phyloP scores from a whole-genome alignment of 306 rosid genomes.

The Hippophae gyantsensis region DNA sequence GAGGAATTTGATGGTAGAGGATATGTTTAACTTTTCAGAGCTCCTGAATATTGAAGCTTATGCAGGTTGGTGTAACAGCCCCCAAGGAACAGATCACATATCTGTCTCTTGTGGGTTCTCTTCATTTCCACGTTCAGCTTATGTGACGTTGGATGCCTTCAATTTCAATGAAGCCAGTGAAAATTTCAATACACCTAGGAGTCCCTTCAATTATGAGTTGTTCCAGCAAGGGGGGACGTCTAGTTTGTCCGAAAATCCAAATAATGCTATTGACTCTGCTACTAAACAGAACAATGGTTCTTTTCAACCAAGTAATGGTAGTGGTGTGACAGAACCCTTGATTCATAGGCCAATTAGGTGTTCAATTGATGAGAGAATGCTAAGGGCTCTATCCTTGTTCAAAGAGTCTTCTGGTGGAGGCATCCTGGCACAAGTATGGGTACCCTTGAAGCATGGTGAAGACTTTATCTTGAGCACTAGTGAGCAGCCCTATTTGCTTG shows the following conservation, averaged over 20 bases:
- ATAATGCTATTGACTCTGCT: constrained; percentile 21
- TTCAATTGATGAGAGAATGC: constrained; percentile 83
- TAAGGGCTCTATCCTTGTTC: constrained; percentile 61
- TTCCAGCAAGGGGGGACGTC: constrained; percentile 41
- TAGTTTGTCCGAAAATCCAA: constrained; percentile 26
- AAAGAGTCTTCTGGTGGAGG: constrained; percentile 68
- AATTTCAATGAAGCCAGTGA: constrained; percentile 24
- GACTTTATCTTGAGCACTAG: constrained; percentile 59
- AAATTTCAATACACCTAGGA: constrained; percentile 20
- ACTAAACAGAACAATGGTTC: constrained; percentile 27
- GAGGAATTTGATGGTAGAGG: constrained; percentile 34
- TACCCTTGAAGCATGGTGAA: constrained; percentile 55
- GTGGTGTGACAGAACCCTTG: constrained; percentile 15
- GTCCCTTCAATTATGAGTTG: constrained; percentile 31
- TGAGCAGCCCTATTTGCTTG: constrained; percentile 87
- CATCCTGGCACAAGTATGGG: constrained; percentile 92
- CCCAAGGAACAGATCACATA: constrained; percentile 40
- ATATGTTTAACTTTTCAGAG: constrained; percentile 46
- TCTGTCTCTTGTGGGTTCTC: constrained; percentile 29
- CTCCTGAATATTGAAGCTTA: constrained; percentile 52
- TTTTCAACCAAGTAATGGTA: constrained; percentile 19
- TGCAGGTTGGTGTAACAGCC: constrained; percentile 48
- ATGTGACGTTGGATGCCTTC: constrained; percentile 30
- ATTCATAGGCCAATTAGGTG: constrained; percentile 24
- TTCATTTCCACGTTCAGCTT: constrained; percentile 24